These are phyloP conservation scores for Sonneratia alba DNA, from an alignment of 345 rosid genomes.

Conservation along the genomic window DNA sequence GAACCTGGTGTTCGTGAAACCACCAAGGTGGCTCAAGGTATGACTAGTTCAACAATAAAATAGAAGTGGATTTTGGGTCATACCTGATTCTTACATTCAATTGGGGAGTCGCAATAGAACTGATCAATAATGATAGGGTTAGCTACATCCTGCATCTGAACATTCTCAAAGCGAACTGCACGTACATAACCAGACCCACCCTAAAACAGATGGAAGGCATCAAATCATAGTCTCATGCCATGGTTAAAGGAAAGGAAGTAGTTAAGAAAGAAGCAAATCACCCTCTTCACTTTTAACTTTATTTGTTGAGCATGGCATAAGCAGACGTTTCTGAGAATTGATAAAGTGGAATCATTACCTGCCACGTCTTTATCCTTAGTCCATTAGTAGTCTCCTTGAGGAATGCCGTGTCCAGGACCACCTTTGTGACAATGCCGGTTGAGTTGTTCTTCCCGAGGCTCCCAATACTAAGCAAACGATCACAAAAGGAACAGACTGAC, in stretches of 20 bases:
- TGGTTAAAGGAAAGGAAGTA: background rate
- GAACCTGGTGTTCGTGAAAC: background rate
- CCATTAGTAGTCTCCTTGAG: slow-evolving; percentile 77
- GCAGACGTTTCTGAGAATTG: background rate
- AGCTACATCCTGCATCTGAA: slow-evolving; percentile 65
- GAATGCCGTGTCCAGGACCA: slow-evolving; percentile 79
- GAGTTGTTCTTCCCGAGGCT: slow-evolving; percentile 90
- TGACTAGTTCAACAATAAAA: no score
- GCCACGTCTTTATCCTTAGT: slow-evolving; percentile 96
- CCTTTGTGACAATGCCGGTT: slow-evolving; percentile 59
- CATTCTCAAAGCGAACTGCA: slow-evolving; percentile 71
- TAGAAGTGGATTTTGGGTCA: background rate
- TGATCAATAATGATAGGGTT: slow-evolving; percentile 94
- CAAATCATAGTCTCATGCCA: background rate
- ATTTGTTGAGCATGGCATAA: background rate
- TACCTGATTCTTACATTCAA: slow-evolving; percentile 81
- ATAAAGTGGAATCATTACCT: slow-evolving; percentile 39
- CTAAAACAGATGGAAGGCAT: slow-evolving; percentile 22
- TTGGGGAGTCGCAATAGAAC: slow-evolving; percentile 93
- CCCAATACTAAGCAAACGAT: slow-evolving; percentile 50
- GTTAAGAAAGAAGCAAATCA: background rate
- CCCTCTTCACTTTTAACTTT: background rate
- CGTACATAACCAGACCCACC: slow-evolving; percentile 92
- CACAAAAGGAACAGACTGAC: slow-evolving; percentile 5
- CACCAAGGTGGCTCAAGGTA: background rate